Percentiles rank a stretch among this genome's conserved stretches.
Evolutionary conservation across 139 green algal species (phyloP).

Genomic region (Coelastrella sp.): DNA sequence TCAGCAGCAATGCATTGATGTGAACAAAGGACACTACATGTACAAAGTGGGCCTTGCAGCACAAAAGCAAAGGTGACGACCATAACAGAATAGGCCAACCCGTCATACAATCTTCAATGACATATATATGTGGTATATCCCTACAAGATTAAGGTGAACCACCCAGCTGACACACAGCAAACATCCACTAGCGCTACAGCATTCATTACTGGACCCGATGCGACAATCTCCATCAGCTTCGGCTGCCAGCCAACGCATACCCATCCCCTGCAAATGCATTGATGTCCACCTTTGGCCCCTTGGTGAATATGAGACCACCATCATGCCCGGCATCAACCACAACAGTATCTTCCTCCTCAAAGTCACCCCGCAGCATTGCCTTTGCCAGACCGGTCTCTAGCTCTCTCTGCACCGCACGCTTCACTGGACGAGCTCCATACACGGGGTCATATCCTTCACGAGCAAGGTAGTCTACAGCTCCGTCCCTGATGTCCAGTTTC

Average conservation of each 20-base stretch:
- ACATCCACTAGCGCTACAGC: no score
- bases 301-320: not conserved
- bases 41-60: no score
- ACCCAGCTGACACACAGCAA: no score
- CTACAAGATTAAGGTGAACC: no score
- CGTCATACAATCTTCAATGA: no score
- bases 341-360: constrained; percentile 66
- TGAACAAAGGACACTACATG: no score
- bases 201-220: no score
- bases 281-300: constrained; percentile 28
- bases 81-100: no score
- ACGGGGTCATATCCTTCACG: constrained; percentile 91
- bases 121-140: no score
- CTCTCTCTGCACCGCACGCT: constrained; percentile 95
- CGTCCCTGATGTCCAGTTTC: constrained; percentile 75
- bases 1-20: no score
- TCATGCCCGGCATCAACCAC: constrained; percentile 34
- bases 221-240: no score
- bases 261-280: constrained; percentile 29
- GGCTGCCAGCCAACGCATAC: constrained; percentile 21
- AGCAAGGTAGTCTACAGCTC: constrained; percentile 85
- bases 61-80: no score
- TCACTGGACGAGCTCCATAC: constrained; percentile 96
- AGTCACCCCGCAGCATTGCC: constrained; percentile 36
- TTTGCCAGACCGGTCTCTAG: constrained; percentile 91